Conservation (phyloP, 1,284 basidiomycete genomes). For the Fomitopsis schrenkii region DNA sequence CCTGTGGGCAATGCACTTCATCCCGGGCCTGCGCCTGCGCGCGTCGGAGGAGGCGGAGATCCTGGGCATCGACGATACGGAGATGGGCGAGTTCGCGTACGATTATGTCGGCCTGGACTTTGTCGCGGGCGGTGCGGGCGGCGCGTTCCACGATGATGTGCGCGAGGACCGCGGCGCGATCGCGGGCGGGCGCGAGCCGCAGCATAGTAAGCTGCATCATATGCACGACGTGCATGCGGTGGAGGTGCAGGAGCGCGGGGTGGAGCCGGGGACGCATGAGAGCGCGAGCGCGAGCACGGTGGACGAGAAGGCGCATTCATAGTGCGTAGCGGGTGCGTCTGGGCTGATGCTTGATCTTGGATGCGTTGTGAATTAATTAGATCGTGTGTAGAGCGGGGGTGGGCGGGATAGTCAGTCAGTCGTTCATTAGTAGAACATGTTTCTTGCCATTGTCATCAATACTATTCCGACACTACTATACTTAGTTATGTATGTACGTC, state of each 20-base stretch:
- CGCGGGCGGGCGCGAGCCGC: constrained; percentile 27
- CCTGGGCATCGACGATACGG: constrained; percentile 89
- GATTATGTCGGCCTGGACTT: constrained; percentile 71
- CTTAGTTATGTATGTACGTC: neutral
- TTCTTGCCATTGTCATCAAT: neutral
- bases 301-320: neutral
- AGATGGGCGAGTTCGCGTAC: constrained; percentile 94
- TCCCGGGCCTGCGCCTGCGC: constrained; percentile 82
- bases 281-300: constrained; percentile 14
- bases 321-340: neutral
- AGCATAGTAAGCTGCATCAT: constrained; percentile 12
- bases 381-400: neutral
- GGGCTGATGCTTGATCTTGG: neutral
- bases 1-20: constrained; percentile 90
- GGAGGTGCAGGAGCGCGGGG: neutral
- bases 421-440: too few species aligned
- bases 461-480: neutral
- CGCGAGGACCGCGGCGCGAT: constrained; percentile 23
- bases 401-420: neutral
- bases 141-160: constrained; percentile 21
- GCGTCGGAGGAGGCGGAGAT: constrained; percentile 83
- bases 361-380: neutral
- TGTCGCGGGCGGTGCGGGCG: constrained; percentile 11
- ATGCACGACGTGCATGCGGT: constrained; percentile 7
- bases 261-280: constrained; percentile 6